These are phyloP conservation scores for Colletotrichum plurivorum DNA, from an alignment of 2,329 filamentous ascomycete species.

Conservation along the genomic window DNA sequence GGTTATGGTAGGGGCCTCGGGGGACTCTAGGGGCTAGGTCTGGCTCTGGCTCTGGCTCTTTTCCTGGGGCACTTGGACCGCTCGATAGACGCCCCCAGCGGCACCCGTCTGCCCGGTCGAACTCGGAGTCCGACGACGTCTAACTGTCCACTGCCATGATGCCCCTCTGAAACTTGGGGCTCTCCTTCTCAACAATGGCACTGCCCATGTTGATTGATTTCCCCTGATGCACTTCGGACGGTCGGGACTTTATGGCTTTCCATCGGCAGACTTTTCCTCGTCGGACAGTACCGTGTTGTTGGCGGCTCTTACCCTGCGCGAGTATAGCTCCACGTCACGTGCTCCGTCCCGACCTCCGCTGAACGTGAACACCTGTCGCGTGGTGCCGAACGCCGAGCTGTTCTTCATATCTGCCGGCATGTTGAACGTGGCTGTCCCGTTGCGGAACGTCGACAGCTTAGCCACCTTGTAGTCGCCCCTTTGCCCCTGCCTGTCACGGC, in stretches of 20 bases:
- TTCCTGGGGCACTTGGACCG: conserved; percentile 16
- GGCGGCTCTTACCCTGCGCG: conserved; percentile 66
- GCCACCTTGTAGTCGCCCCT: conserved; percentile 43
- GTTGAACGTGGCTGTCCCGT: conserved; percentile 71
- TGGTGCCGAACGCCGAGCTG: conserved; percentile 67
- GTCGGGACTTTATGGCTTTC: conserved; percentile 10
- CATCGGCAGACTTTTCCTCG: conserved; percentile 55
- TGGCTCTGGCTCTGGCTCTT: too few species aligned
- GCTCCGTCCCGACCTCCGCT: conserved; percentile 49
- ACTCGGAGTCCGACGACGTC: conserved; percentile 31
- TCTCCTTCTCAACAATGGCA: neutral
- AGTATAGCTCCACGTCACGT: conserved; percentile 64
- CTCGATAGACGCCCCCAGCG: neutral
- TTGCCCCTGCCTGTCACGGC: conserved; percentile 37
- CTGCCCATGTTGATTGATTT: conserved; percentile 13
- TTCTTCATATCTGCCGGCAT: conserved; percentile 59
- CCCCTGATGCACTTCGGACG: conserved; percentile 8
- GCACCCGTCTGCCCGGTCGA: conserved; percentile 21
- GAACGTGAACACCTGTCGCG: conserved; percentile 70
- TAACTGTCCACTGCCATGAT: conserved; percentile 21
- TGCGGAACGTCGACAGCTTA: conserved; percentile 65
- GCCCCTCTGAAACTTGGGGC: conserved; percentile 15
- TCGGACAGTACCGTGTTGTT: conserved; percentile 69
- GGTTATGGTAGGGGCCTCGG: too few species aligned
- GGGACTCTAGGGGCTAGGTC: too few species aligned